Conservation (phyloP, 129 eudicot genomes). For the Helianthus tuberosus region DNA sequence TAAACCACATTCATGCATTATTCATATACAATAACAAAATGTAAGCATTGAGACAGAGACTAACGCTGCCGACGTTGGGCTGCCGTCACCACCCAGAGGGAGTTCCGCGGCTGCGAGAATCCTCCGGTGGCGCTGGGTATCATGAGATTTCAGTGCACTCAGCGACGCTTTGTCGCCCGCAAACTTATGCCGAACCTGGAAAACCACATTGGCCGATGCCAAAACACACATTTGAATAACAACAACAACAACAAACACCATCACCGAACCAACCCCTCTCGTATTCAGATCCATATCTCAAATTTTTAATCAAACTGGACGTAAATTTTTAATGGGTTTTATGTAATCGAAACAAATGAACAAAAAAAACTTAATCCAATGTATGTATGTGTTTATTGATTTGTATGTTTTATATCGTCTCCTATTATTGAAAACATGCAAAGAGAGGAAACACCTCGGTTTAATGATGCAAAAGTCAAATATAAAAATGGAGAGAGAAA, state of each 20-base stretch:
- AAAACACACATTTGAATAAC: slow-evolving; percentile 29
- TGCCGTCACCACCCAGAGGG: slow-evolving; percentile 74
- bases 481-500: slow-evolving; percentile 12
- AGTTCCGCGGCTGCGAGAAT: slow-evolving; percentile 57
- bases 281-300: slow-evolving; percentile 42
- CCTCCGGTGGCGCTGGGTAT: slow-evolving; percentile 63
- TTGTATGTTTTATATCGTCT: not conserved
- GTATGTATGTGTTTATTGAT: not conserved
- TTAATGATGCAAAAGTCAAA: slow-evolving; percentile 11
- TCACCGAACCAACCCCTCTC: slow-evolving; percentile 24
- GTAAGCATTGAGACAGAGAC: slow-evolving; percentile 20
- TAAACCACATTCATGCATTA: not conserved
- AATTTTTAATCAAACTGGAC: not conserved
- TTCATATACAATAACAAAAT: not conserved
- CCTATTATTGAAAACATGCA: not conserved
- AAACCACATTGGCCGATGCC: slow-evolving; percentile 58
- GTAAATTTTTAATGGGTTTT: not conserved
- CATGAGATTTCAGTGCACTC: slow-evolving; percentile 50
- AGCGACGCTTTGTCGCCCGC: slow-evolving; percentile 36
- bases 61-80: slow-evolving; percentile 73
- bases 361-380: not conserved
- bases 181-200: slow-evolving; percentile 65
- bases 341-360: not conserved
- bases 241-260: slow-evolving; percentile 24
- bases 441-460: slow-evolving; percentile 9